A percentile compares a stretch with the other conserved stretches of the same genome.
These are phyloP conservation scores for Nicotiana obtusifolia DNA, from an alignment of 257 asterid species.

Conservation along the genomic window DNA sequence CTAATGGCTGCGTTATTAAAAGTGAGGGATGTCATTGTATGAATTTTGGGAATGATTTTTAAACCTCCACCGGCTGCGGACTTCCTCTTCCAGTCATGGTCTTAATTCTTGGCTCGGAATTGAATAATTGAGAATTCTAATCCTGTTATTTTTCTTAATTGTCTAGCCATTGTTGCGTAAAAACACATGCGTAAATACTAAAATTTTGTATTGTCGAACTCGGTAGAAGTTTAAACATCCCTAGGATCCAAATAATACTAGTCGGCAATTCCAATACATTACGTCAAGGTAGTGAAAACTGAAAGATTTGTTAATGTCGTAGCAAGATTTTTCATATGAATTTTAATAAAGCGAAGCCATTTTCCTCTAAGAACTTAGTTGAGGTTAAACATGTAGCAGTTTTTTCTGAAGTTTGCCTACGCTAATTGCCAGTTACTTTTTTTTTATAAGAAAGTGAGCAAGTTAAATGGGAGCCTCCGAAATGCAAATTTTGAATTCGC, in stretches of 20 bases:
- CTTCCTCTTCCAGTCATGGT: background rate
- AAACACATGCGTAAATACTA: background rate
- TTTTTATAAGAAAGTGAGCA: too few species aligned
- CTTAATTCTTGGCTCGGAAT: slow-evolving; percentile 6
- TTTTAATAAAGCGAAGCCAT: too few species aligned
- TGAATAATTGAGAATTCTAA: background rate
- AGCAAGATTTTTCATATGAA: too few species aligned
- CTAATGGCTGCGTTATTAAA: background rate
- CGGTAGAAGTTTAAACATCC: background rate
- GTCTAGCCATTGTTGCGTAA: too few species aligned
- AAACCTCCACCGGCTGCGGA: background rate
- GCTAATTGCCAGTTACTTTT: too few species aligned
- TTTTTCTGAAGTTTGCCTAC: background rate
- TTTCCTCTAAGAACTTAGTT: background rate
- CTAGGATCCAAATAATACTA: background rate
- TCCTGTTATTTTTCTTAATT: too few species aligned
- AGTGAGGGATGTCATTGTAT: background rate
- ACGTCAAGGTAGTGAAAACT: background rate
- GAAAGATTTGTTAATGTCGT: background rate
- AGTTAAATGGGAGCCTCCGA: too few species aligned
- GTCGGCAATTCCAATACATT: background rate
- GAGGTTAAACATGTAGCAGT: background rate
- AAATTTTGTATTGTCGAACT: background rate
- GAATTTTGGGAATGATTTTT: background rate
- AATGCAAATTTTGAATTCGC: too few species aligned